These are phyloP conservation scores for Backusella mclennaniae DNA, from an alignment of 192 early-diverging fungal genomes.

Conservation along the genomic window DNA sequence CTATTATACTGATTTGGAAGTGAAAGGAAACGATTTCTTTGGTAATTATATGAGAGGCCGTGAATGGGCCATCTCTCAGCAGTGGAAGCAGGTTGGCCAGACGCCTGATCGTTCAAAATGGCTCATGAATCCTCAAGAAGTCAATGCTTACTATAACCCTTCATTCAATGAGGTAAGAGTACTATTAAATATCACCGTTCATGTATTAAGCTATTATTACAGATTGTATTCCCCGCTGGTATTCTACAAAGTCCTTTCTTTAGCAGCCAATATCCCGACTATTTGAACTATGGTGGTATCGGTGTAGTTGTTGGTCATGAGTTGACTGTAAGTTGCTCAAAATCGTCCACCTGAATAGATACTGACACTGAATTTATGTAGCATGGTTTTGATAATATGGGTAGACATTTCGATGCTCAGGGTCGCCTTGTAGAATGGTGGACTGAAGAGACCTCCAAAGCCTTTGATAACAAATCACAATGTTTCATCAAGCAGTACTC, in stretches of 20 bases:
- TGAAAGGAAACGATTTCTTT: slow-evolving; percentile 39
- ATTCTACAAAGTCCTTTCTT: slow-evolving; percentile 59
- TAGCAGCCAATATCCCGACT: slow-evolving; percentile 40
- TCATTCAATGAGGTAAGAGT: slow-evolving; percentile 36
- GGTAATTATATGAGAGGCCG: slow-evolving; percentile 35
- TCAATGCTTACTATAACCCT: slow-evolving; percentile 56
- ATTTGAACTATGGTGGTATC: slow-evolving; percentile 64
- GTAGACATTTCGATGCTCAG: slow-evolving; percentile 44
- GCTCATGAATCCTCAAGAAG: slow-evolving; percentile 48
- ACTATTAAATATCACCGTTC: neutral
- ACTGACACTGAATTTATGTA: neutral
- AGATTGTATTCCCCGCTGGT: slow-evolving; percentile 53
- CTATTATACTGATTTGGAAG: slow-evolving; percentile 35
- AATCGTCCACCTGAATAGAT: no score
- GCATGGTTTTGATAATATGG: slow-evolving; percentile 57
- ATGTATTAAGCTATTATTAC: neutral
- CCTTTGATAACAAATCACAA: slow-evolving; percentile 48
- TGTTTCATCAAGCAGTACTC: slow-evolving; percentile 67
- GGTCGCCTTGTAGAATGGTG: slow-evolving; percentile 59
- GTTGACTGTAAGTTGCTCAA: slow-evolving; percentile 33
- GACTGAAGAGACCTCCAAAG: slow-evolving; percentile 55
- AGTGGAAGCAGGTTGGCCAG: slow-evolving; percentile 36
- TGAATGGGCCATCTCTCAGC: slow-evolving; percentile 9
- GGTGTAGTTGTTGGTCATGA: slow-evolving; percentile 59
- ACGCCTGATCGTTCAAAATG: slow-evolving; percentile 35